These are phyloP conservation scores for Cyclospora cayetanensis DNA, from an alignment of 169 alveolate genomes.

Conservation along the genomic window DNA sequence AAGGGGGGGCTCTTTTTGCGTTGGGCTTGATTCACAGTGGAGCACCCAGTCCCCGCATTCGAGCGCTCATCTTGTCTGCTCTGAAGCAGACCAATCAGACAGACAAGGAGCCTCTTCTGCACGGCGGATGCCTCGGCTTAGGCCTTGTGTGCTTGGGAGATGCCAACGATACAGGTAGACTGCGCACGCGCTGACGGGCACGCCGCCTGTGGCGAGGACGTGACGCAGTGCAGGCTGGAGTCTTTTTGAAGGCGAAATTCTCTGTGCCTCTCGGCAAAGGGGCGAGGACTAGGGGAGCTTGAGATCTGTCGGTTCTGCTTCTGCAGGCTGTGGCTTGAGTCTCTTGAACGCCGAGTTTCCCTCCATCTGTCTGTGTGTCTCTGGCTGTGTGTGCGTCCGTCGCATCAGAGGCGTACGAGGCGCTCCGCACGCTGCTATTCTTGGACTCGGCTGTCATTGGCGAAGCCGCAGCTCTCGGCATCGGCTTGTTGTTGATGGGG, in stretches of 20 bases:
- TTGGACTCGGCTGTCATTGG: conserved; percentile 97
- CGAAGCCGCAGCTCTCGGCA: conserved; percentile 98
- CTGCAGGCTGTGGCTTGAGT: background rate
- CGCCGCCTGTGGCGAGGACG: too few species aligned
- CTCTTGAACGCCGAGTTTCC: background rate
- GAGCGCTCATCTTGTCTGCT: conserved; percentile 82
- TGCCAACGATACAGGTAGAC: conserved; percentile 77
- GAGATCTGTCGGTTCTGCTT: background rate
- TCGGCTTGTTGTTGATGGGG: conserved; percentile 91
- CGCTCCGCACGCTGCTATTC: conserved; percentile 88
- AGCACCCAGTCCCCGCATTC: conserved; percentile 83
- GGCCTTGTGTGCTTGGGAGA: conserved; percentile 95
- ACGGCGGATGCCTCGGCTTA: conserved; percentile 97
- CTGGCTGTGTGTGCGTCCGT: background rate
- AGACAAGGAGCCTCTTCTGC: conserved; percentile 91
- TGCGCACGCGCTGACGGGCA: too few species aligned
- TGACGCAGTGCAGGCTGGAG: too few species aligned
- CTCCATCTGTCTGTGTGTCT: background rate
- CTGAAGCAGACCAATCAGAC: conserved; percentile 82
- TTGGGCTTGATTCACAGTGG: conserved; percentile 95
- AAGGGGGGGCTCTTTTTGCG: conserved; percentile 98
- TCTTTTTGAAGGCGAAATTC: too few species aligned
- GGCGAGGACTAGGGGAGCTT: too few species aligned
- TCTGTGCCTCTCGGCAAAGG: too few species aligned
- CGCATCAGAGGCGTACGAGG: conserved; percentile 79